These are phyloP conservation scores for Aspergillus ochraceus DNA, from an alignment of 2,329 filamentous ascomycete species.

Conservation along the genomic window DNA sequence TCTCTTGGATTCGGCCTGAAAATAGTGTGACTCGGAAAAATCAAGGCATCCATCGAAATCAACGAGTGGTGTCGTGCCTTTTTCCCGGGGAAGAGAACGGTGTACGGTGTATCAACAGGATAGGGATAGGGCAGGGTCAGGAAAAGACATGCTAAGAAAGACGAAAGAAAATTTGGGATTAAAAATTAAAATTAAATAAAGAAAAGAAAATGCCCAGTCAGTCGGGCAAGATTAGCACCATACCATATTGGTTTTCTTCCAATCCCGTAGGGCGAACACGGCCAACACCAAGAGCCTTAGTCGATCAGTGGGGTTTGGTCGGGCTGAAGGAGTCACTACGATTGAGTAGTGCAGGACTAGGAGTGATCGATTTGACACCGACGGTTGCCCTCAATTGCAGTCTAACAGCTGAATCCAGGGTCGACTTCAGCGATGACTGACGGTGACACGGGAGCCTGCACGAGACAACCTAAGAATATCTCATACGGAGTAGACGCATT, in stretches of 20 bases:
- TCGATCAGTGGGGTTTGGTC: constrained; percentile 14
- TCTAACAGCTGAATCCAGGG: constrained; percentile 9
- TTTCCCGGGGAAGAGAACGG: background rate
- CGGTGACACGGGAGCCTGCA: background rate
- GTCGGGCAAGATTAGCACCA: constrained; percentile 12
- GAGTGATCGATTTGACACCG: background rate
- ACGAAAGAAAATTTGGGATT: background rate
- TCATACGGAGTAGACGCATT: background rate
- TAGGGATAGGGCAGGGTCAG: background rate
- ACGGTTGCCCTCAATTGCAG: background rate
- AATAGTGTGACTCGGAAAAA: constrained; percentile 1
- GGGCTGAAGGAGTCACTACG: constrained; percentile 9
- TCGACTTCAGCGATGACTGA: background rate
- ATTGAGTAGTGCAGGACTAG: background rate
- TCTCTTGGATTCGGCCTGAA: background rate
- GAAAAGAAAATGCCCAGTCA: constrained; percentile 4
- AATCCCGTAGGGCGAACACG: constrained; percentile 11
- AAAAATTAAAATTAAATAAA: constrained; percentile 3
- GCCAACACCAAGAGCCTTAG: constrained; percentile 18
- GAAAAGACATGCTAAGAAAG: background rate
- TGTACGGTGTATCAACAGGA: constrained; percentile 2
- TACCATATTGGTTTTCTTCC: constrained; percentile 8
- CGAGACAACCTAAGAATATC: background rate
- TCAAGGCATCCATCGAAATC: constrained; percentile 11
- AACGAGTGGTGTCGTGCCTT: background rate